These are phyloP conservation scores for Chrysoporthe cubensis DNA, from an alignment of 2,329 filamentous ascomycete genomes.

Conservation along the genomic window DNA sequence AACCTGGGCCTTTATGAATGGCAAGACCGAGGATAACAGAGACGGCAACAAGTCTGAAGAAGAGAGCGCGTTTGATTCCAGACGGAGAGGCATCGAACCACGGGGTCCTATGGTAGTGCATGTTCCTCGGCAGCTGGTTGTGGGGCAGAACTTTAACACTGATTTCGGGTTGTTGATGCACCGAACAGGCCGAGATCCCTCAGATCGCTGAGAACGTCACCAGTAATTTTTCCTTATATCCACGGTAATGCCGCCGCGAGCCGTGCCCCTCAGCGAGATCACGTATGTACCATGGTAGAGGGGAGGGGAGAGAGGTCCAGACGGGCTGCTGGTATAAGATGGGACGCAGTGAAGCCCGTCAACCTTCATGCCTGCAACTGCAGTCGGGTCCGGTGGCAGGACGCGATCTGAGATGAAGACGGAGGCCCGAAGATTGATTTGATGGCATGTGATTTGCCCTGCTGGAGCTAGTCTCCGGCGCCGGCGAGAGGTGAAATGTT, in stretches of 20 bases:
- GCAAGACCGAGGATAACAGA: neutral
- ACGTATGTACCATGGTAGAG: neutral
- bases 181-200: constrained; percentile 20
- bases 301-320: neutral
- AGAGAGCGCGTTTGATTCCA: neutral
- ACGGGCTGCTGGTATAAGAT: neutral
- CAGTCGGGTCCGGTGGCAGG: neutral
- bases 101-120: neutral
- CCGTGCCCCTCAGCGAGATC: neutral
- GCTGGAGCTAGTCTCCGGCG: neutral
- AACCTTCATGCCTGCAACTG: neutral
- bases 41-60: neutral
- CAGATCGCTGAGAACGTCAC: neutral
- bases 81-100: neutral
- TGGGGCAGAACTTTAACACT: constrained; percentile 8
- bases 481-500: neutral
- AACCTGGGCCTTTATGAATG: neutral
- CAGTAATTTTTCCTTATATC: neutral
- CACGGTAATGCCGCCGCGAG: neutral
- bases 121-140: constrained; percentile 2
- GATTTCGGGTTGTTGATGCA: constrained; percentile 24
- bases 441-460: neutral
- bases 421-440: neutral
- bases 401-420: neutral
- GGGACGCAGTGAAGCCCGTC: neutral